These are phyloP conservation scores for Incumbomyces lentus DNA, from an alignment of 2,329 filamentous ascomycete species.

Conservation along the genomic window DNA sequence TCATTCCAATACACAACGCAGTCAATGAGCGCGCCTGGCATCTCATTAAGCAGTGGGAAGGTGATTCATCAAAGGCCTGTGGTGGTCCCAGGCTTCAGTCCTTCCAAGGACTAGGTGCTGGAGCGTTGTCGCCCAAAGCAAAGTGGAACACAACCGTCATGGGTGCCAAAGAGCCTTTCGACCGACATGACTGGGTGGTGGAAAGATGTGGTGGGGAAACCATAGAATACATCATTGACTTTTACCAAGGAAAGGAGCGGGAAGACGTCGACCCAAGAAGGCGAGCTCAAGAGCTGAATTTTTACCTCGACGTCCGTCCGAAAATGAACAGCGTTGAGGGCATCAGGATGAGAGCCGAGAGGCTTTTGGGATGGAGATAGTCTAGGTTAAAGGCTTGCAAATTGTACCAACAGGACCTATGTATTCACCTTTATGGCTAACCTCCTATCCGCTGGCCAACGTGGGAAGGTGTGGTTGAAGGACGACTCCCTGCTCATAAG, in stretches of 20 bases:
- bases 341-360: conserved; percentile 44
- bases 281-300: conserved; percentile 38
- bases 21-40: conserved; percentile 95
- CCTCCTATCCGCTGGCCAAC: too few species aligned
- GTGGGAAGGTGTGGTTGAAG: too few species aligned
- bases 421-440: too few species aligned
- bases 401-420: background rate
- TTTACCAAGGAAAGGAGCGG: conserved; percentile 65
- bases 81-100: conserved; percentile 72
- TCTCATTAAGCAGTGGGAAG: conserved; percentile 85
- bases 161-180: conserved; percentile 87
- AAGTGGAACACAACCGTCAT: conserved; percentile 54
- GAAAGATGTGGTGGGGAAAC: conserved; percentile 67
- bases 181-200: conserved; percentile 94
- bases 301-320: conserved; percentile 55
- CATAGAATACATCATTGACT: conserved; percentile 95
- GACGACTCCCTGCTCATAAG: too few species aligned
- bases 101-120: conserved; percentile 58
- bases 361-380: conserved; percentile 24
- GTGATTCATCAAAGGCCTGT: conserved; percentile 50
- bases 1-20: conserved; percentile 97
- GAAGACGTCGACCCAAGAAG: conserved; percentile 24
- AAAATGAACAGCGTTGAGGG: conserved; percentile 56
- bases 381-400: background rate
- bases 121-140: conserved; percentile 65